Evolutionary conservation across 2,329 filamentous ascomycete genomes (phyloP), one percentile per base, ranked within the genome.

Genomic region (Xylaria sp.): DNA sequence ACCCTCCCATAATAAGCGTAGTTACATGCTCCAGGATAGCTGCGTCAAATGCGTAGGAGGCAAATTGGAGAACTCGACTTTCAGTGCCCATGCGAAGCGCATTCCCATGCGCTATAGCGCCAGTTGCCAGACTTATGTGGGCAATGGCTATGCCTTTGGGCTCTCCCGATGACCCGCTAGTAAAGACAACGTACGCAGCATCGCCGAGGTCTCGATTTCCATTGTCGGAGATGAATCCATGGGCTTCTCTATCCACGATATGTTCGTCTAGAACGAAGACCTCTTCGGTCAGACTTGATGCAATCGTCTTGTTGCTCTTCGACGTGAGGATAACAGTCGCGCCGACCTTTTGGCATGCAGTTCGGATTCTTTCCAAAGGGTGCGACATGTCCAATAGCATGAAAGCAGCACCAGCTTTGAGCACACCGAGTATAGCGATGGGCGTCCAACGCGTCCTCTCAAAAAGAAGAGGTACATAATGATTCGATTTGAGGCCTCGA

Each of bases 321-420:
- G 32, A 34, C 10, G 32, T 34, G 41, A 43, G 41, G 15, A 43
- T n/a, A 3, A 43, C 15, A 43, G 15, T 18, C 41, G 41, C 41
- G 15, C n/a, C 41, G 15, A 43, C 41, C 13, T 43, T n/a, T 13
- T 45, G 36, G n/a, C n/a, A 18, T 18, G 55, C 8, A 34, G 32
- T 34, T 34, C 32, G 32, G 32, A 34, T 34, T 7, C 32, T 34
- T 34, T 34, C 32, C 7, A 34, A 34, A 34, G 32, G 32, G 32
- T 34, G 32, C 32, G 32, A 34, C 10, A 34, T 18, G 13, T 58
- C 55, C 4, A 30, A n/a, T 10, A 30, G 36, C 25, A 56, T 56
- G 4, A 53, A 60, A 25, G 57, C 63, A 7, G 20, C 48, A 12
- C 63, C 63, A 15, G 57, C 28, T n/a, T 60, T 65, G 12, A 65